Base-by-base conservation (phyloP, 2,329 filamentous ascomycete genomes). In the Fonsecaea erecta region DNA sequence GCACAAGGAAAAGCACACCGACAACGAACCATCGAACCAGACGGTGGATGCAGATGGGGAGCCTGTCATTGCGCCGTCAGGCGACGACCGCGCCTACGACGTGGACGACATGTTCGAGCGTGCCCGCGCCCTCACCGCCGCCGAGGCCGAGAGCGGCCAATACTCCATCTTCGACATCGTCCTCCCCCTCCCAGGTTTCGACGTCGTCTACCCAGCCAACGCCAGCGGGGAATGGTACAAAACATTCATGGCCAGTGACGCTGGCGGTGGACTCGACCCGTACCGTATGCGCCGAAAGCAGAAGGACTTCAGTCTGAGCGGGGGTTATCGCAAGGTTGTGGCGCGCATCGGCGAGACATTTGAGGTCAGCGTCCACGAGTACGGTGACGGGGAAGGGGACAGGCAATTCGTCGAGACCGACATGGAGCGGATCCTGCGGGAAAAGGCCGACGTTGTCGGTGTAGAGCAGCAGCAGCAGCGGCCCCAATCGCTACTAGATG, bases 321-420 rank as follows among this genome's bases (percentile, higher is more conserved):
- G 95, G 1, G 87, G 90, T 28, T 99, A 99, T 77, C 87, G 95
- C 68, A 95, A 94, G 77, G 75, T 97, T 30, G 85, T 98, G 71
- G 88, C 91, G 35, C 84, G 85, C 24, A 91, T 93, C 73, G 84
- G 86, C 1, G 77, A 82, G 7, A 79, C 83, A 30, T 85, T 91
- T 7, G 85, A 83, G 11, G 89, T 88, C 63, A 86, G 91, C 64
- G 85, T 97, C 11, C 88, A 85, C 73, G 78, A 82, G 4, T 98
- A 97, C 75, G 71, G 71, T 1, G 62, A 73, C 34, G 84, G 88
- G 30, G 87, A 89, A 34, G 58, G 24, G 3, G 86, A 89, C 35
- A 88, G 96, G 78, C 93, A 98, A 79, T 88, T 98, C 78, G 90
- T 96, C 2, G 86, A 90, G 66, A 99, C 95, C 0, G 95, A 99